Evolutionary conservation across 2,329 filamentous ascomycete species (phyloP), one percentile per base, ranked within the genome.

Genomic region (Exophiala sp.): DNA sequence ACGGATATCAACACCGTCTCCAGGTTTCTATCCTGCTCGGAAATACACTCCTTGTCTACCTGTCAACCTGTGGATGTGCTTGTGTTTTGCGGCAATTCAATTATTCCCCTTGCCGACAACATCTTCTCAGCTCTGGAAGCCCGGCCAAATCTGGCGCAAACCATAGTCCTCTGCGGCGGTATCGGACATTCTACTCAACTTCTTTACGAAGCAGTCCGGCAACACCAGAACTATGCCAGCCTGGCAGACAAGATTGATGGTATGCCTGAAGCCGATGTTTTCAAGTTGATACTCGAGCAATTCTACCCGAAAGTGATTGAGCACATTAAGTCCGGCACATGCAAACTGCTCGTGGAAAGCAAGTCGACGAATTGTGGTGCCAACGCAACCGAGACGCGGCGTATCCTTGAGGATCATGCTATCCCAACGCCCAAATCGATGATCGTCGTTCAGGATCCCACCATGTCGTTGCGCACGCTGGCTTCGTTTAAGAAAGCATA

Each of bases 291-390:
- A 10, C 54, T 74, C 24, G 56, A 66, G 6, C 7, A 39, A 18
- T 57, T 50, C 45, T 57, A 63, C 52, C 65, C 66, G 36, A 20
- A 62, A 3, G 24, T 52, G 1, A 61, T 10, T 20, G 48, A 54
- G 38, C 49, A 54, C 10, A 60, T 72, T 14, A 61, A 51, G 9
- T 55, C 47, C 2, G 40, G 54, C 11, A 64, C 67, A 9, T 67
- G 68, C 14, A 60, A 49, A 6, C 64, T 76, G 16, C 60, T 76
- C 2, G 50, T 76, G 6, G 75, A 78, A 53, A 69, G 74, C 41
- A 54, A 66, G n/a, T 76, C 72, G 1, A 76, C 73, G 0, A 77
- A 77, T 53, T 76, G 74, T 56, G 74, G 74, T 12, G 68, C 69
- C 10, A 77, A 77, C 58, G 75, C 75, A 4, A 60, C 61, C 1